phyloP scores from a whole-genome alignment of 2,329 filamentous ascomycete species.

The Aspergillus sp. region DNA sequence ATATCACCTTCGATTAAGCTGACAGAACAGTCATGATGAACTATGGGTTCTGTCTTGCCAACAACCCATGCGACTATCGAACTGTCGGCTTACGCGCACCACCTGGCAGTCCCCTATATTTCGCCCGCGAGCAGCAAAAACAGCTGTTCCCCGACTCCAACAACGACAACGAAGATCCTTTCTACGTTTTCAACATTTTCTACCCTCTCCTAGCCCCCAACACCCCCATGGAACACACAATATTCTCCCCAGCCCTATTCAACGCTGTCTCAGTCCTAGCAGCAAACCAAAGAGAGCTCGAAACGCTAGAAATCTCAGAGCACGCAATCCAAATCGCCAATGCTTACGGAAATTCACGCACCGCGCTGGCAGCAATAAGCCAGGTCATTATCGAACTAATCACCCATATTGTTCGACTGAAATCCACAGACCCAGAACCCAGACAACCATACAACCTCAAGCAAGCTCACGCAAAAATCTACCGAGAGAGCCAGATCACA shows the following conservation, averaged over 20 bases:
- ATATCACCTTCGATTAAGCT: neutral
- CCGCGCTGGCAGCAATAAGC: constrained; percentile 40
- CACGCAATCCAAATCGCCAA: constrained; percentile 29
- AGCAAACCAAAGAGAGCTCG: constrained; percentile 43
- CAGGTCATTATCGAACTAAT: constrained; percentile 44
- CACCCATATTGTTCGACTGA: constrained; percentile 39
- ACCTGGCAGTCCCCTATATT: constrained; percentile 38
- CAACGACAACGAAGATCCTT: constrained; percentile 35
- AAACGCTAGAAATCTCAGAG: constrained; percentile 34
- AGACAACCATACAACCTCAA: constrained; percentile 38
- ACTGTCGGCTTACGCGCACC: constrained; percentile 41
- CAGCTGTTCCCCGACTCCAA: constrained; percentile 34
- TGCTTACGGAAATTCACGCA: constrained; percentile 37
- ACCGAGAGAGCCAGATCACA: constrained; percentile 42
- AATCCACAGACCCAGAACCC: constrained; percentile 25
- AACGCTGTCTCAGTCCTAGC: constrained; percentile 43
- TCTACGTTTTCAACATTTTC: constrained; percentile 47
- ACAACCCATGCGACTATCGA: constrained; percentile 47
- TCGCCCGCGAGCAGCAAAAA: constrained; percentile 35
- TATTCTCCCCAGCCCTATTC: constrained; percentile 46
- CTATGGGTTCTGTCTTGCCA: constrained; percentile 46
- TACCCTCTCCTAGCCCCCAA: constrained; percentile 41
- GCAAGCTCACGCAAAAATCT: constrained; percentile 42
- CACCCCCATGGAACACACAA: constrained; percentile 37
- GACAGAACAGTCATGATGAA: constrained; percentile 42